Conservation (phyloP, 352 stramenopile species). For the Phytophthora sansomeana region DNA sequence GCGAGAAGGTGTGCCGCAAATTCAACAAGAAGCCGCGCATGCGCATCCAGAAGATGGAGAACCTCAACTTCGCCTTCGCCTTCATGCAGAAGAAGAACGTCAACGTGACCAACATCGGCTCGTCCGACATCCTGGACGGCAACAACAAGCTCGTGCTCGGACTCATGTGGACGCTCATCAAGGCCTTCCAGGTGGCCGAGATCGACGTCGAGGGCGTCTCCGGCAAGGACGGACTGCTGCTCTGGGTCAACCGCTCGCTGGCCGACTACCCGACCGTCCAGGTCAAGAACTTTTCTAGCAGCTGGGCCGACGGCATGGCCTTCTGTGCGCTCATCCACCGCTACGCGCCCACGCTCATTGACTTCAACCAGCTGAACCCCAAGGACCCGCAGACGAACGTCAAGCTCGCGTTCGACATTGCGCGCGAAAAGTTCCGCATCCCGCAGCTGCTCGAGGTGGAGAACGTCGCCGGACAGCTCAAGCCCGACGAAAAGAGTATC, state of each 20-base stretch:
- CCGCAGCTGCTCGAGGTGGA: conserved; percentile 88
- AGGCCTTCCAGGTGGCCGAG: conserved; percentile 89
- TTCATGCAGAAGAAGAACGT: conserved; percentile 92
- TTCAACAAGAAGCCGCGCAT: conserved; percentile 94
- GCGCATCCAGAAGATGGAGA: conserved; percentile 95
- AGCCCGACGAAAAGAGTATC: conserved; percentile 93
- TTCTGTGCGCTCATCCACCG: conserved; percentile 93
- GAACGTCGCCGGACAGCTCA: conserved; percentile 83
- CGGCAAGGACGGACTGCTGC: conserved; percentile 89
- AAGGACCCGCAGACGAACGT: conserved; percentile 79
- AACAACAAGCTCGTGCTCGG: conserved; percentile 93
- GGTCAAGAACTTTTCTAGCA: conserved; percentile 91
- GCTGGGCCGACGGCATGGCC: conserved; percentile 88
- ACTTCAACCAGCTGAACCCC: conserved; percentile 79
- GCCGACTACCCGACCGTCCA: conserved; percentile 85
- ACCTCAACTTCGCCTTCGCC: conserved; percentile 91
- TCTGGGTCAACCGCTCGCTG: conserved; percentile 91
- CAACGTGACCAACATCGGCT: conserved; percentile 92
- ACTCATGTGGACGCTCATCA: conserved; percentile 94
- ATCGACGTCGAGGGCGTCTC: conserved; percentile 91
- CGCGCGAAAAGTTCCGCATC: conserved; percentile 88
- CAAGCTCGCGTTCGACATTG: conserved; percentile 86
- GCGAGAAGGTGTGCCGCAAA: conserved; percentile 89
- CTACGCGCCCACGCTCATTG: conserved; percentile 87
- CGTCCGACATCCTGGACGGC: conserved; percentile 92